These are phyloP conservation scores for Exserohilum rostratum DNA, from an alignment of 2,329 filamentous ascomycete species.

Conservation along the genomic window DNA sequence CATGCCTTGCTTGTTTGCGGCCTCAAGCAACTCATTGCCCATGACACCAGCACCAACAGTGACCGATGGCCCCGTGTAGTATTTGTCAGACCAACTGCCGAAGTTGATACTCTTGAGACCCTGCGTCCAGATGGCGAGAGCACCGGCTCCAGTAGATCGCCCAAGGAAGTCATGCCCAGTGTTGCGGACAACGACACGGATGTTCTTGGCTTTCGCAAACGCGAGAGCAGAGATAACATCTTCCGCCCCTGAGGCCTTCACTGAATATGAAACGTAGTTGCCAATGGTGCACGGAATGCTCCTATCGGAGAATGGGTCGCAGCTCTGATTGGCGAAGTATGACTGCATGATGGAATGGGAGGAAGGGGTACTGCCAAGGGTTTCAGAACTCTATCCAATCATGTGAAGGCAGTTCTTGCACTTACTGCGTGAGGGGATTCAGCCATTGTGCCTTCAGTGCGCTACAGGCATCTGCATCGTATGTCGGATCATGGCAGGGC, in stretches of 20 bases:
- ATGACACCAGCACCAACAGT: constrained; percentile 38
- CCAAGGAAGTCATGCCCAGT: constrained; percentile 37
- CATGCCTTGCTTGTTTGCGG: constrained; percentile 25
- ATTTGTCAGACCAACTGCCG: constrained; percentile 24
- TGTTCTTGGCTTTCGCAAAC: constrained; percentile 33
- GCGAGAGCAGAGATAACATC: constrained; percentile 19
- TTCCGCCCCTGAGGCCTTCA: constrained; percentile 32
- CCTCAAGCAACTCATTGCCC: constrained; percentile 31
- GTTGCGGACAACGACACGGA: constrained; percentile 32
- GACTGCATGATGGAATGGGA: constrained; percentile 18
- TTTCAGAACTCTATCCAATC: constrained; percentile 4
- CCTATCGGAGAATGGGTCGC: constrained; percentile 19
- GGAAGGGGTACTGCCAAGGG: constrained; percentile 8
- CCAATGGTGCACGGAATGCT: constrained; percentile 22
- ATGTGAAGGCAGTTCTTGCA: constrained; percentile 15
- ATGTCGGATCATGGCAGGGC: constrained; percentile 42
- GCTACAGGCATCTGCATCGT: constrained; percentile 24
- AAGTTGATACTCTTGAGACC: constrained; percentile 32
- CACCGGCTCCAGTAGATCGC: constrained; percentile 37
- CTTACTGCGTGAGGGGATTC: constrained; percentile 21
- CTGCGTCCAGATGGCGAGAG: constrained; percentile 41
- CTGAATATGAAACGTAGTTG: constrained; percentile 41
- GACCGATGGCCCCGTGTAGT: constrained; percentile 35
- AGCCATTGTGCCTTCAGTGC: constrained; percentile 23
- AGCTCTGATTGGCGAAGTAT: constrained; percentile 21